Evolutionary conservation across 1,284 basidiomycete genomes (phyloP).

Genomic region (Megacollybia platyphylla): DNA sequence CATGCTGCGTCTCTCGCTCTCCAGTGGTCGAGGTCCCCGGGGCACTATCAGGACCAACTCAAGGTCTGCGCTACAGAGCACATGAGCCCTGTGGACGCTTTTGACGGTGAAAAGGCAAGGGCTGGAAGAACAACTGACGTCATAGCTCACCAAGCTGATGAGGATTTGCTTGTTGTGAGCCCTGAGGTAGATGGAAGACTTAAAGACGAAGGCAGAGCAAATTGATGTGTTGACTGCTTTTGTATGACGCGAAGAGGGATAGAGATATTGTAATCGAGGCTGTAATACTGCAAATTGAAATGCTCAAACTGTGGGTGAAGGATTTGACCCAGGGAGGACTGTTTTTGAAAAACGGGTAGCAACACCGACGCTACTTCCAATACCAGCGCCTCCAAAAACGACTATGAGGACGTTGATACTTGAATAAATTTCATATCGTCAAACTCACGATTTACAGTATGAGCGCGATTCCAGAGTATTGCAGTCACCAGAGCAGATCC

Average conservation of each 20-base stretch:
- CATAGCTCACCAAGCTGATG: slow-evolving; percentile 11
- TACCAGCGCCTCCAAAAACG: slow-evolving; percentile 52
- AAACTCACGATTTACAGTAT: slow-evolving; percentile 37
- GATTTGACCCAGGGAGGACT: slow-evolving; percentile 3
- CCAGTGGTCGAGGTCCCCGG: slow-evolving; percentile 31
- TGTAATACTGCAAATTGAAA: not conserved
- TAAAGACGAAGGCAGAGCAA: slow-evolving; percentile 39
- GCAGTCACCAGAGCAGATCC: slow-evolving; percentile 51
- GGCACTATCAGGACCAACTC: slow-evolving; percentile 49
- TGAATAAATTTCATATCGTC: not conserved
- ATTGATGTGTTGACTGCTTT: not conserved
- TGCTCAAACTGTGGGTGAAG: not conserved
- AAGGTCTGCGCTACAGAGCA: slow-evolving; percentile 55
- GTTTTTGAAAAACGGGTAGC: slow-evolving; percentile 39
- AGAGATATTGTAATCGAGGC: not conserved
- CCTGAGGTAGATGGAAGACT: slow-evolving; percentile 66
- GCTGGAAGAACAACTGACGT: slow-evolving; percentile 16
- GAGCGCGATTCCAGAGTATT: slow-evolving; percentile 54
- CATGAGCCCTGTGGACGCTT: slow-evolving; percentile 67
- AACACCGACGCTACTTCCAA: slow-evolving; percentile 50
- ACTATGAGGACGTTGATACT: slow-evolving; percentile 22
- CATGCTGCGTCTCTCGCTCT: slow-evolving; percentile 30
- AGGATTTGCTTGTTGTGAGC: slow-evolving; percentile 52
- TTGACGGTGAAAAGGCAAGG: slow-evolving; percentile 42
- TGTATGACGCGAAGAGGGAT: not conserved